Evolutionary conservation across 371 early-diverging fungal genomes (phyloP).

Genomic region (Dipsacomyces acuminosporus): DNA sequence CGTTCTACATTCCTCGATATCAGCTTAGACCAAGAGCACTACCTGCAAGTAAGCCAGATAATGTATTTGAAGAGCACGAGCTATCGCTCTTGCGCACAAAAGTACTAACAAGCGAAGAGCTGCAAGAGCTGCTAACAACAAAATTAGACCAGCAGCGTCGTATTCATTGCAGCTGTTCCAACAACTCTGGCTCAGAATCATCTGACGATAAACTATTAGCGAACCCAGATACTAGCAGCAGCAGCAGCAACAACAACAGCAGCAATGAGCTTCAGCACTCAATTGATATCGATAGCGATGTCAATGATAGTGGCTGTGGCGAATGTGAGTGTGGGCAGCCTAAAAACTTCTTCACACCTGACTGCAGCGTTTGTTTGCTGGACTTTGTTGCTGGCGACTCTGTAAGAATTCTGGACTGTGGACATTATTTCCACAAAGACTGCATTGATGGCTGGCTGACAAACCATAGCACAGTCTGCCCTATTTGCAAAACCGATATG

Average conservation of each 20-base stretch:
- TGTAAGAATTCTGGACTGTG: slow-evolving; percentile 63
- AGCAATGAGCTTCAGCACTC: not conserved
- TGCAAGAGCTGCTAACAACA: slow-evolving; percentile 1
- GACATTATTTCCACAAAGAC: slow-evolving; percentile 74
- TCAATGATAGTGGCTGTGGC: not conserved
- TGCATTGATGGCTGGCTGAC: slow-evolving; percentile 85
- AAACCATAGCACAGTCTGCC: slow-evolving; percentile 12
- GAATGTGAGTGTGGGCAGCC: not conserved
- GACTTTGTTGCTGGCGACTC: slow-evolving; percentile 3
- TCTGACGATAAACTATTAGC: not conserved
- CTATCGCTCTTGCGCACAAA: slow-evolving; percentile 5
- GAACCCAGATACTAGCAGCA: not conserved
- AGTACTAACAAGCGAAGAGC: slow-evolving; percentile 5
- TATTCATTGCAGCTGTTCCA: not conserved
- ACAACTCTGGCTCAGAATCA: not conserved
- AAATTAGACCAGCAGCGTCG: slow-evolving; percentile 1
- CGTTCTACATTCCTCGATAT: slow-evolving; percentile 1
- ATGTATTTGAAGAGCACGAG: slow-evolving; percentile 10
- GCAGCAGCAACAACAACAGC: not conserved
- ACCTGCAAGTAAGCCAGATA: slow-evolving; percentile 1
- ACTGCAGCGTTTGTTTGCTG: slow-evolving; percentile 16
- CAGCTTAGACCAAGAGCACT: slow-evolving; percentile 7
- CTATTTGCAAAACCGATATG: slow-evolving; percentile 19
- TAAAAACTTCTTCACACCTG: slow-evolving; percentile 10
- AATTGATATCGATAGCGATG: not conserved